Conservation (phyloP, 2,329 filamentous ascomycete genomes). For the Byssochlamys sp. region DNA sequence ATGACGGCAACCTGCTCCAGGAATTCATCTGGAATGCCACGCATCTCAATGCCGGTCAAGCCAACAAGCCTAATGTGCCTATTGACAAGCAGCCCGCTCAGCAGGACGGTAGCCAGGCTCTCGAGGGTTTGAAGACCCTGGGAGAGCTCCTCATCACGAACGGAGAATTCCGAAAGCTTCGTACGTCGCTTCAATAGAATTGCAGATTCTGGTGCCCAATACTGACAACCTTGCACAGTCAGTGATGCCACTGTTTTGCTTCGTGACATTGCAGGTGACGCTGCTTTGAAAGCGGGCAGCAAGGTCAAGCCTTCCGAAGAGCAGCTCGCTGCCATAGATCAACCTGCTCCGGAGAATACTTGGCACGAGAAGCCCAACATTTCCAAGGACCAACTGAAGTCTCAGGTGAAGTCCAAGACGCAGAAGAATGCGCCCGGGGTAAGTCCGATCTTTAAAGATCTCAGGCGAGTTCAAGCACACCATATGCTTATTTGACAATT, state of each 20-base stretch:
- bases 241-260: conserved; percentile 71
- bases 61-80: conserved; percentile 55
- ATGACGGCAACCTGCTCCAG: conserved; percentile 84
- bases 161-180: conserved; percentile 84
- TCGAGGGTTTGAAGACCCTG: conserved; percentile 77
- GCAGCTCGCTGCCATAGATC: conserved; percentile 64
- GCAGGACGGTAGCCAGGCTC: conserved; percentile 72
- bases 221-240: conserved; percentile 40
- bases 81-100: conserved; percentile 66
- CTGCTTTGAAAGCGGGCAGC: conserved; percentile 66
- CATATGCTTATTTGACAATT: conserved; percentile 1
- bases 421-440: conserved; percentile 48
- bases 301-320: conserved; percentile 71
- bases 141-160: conserved; percentile 88
- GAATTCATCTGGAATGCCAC: conserved; percentile 95
- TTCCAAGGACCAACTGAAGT: conserved; percentile 58
- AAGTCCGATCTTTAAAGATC: conserved; percentile 22
- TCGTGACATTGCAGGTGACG: conserved; percentile 85
- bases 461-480: background rate
- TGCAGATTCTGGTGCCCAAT: conserved; percentile 9
- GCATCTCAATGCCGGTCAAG: conserved; percentile 56
- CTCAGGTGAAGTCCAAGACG: conserved; percentile 53
- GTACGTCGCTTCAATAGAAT: conserved; percentile 44
- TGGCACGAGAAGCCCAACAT: conserved; percentile 84
- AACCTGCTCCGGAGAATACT: conserved; percentile 77